Conservation (phyloP, 1,139 yeast genomes). For the Blastobotrys ciferrii region DNA sequence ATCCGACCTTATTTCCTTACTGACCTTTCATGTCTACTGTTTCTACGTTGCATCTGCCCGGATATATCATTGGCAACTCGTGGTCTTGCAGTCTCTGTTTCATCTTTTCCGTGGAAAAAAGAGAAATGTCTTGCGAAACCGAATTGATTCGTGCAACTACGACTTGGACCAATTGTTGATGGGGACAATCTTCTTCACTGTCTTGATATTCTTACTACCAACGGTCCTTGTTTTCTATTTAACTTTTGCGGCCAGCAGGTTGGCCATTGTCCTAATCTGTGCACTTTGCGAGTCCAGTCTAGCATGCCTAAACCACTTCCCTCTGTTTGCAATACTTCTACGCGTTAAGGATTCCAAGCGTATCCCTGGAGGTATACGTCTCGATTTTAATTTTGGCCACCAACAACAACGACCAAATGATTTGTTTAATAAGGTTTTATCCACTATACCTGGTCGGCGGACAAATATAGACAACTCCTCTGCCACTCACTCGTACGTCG, state of each 20-base stretch:
- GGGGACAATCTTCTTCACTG: conserved; percentile 85
- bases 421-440: background rate
- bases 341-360: conserved; percentile 80
- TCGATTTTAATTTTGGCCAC: conserved; percentile 35
- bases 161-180: conserved; percentile 82
- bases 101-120: conserved; percentile 89
- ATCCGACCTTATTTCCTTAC: conserved; percentile 61
- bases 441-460: background rate
- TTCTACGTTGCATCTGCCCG: conserved; percentile 79
- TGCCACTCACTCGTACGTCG: conserved; percentile 23
- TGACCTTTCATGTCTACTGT: conserved; percentile 70
- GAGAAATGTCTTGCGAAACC: conserved; percentile 73
- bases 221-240: conserved; percentile 84
- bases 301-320: conserved; percentile 75
- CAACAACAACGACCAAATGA: background rate
- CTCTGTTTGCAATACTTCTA: conserved; percentile 75
- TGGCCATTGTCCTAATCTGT: conserved; percentile 49
- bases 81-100: conserved; percentile 67
- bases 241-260: conserved; percentile 62
- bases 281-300: conserved; percentile 60
- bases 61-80: conserved; percentile 72
- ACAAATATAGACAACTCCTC: conserved; percentile 20
- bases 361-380: conserved; percentile 81
- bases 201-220: conserved; percentile 74
- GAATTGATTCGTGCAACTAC: conserved; percentile 82